These are phyloP conservation scores for Tolypocladium sp. DNA, from an alignment of 2,329 filamentous ascomycete genomes.

Conservation along the genomic window DNA sequence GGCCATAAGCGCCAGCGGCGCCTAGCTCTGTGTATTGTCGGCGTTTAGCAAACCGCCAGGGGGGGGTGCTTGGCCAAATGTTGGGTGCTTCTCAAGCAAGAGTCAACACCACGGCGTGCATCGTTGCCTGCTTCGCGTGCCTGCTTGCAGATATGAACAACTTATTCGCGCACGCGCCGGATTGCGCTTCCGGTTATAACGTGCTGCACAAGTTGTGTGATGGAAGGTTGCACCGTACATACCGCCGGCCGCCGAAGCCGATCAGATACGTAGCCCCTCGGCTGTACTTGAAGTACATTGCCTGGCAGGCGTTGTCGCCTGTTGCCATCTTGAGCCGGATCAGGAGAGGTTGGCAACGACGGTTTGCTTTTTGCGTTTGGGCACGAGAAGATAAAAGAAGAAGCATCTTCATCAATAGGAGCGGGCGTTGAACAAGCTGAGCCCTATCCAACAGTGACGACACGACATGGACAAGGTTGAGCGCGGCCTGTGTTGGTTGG, in stretches of 20 bases:
- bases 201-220: background rate
- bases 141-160: background rate
- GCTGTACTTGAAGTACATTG: background rate
- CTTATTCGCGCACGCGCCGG: background rate
- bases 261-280: background rate
- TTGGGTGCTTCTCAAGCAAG: background rate
- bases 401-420: background rate
- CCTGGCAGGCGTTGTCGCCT: background rate
- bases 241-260: background rate
- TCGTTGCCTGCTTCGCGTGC: background rate
- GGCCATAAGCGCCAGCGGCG: background rate
- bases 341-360: background rate
- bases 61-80: background rate
- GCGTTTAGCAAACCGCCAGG: background rate
- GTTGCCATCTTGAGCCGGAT: background rate
- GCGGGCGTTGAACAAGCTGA: background rate
- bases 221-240: background rate
- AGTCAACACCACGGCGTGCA: background rate
- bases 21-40: background rate
- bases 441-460: background rate
- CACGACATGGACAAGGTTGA: background rate
- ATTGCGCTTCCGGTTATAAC: background rate
- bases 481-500: background rate
- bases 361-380: background rate
- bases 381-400: background rate